Conservation (phyloP, 176 grass and related monocot species). For the Musa beccarii region DNA sequence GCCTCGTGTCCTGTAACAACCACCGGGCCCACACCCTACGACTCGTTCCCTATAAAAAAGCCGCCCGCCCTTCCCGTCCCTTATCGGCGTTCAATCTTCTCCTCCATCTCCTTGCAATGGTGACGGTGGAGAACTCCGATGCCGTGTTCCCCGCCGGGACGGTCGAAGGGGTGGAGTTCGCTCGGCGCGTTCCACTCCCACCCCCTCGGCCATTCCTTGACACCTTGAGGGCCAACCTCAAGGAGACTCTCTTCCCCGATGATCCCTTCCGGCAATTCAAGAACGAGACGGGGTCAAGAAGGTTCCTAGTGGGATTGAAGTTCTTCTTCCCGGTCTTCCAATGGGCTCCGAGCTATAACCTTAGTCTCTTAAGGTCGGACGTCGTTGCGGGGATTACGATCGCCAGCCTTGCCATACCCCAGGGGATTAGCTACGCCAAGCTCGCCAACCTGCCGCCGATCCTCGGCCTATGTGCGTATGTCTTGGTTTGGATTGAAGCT, state of each 20-base stretch:
- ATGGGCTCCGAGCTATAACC: constrained; percentile 36
- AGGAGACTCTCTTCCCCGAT: constrained; percentile 75
- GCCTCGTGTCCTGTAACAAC: too few species aligned
- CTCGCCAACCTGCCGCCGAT: constrained; percentile 52
- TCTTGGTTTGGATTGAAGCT: too few species aligned
- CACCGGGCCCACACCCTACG: too few species aligned
- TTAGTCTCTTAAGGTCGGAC: constrained; percentile 31
- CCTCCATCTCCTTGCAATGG: neutral
- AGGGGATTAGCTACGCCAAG: constrained; percentile 65
- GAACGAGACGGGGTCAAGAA: constrained; percentile 21
- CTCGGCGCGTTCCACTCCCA: constrained; percentile 47
- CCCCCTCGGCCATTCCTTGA: constrained; percentile 34
- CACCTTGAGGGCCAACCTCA: constrained; percentile 33
- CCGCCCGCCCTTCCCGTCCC: too few species aligned
- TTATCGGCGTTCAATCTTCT: too few species aligned
- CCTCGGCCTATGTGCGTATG: constrained; percentile 38
- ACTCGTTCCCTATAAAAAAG: too few species aligned
- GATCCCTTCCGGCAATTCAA: constrained; percentile 55
- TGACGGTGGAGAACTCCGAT: neutral
- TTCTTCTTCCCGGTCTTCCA: constrained; percentile 44
- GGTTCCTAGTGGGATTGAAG: constrained; percentile 6
- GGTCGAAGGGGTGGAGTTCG: neutral
- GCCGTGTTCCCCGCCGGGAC: neutral
- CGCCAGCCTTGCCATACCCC: constrained; percentile 59
- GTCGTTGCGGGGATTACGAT: constrained; percentile 45